Conservation (phyloP, 257 asterid genomes). For the Linderniella brevidens region DNA sequence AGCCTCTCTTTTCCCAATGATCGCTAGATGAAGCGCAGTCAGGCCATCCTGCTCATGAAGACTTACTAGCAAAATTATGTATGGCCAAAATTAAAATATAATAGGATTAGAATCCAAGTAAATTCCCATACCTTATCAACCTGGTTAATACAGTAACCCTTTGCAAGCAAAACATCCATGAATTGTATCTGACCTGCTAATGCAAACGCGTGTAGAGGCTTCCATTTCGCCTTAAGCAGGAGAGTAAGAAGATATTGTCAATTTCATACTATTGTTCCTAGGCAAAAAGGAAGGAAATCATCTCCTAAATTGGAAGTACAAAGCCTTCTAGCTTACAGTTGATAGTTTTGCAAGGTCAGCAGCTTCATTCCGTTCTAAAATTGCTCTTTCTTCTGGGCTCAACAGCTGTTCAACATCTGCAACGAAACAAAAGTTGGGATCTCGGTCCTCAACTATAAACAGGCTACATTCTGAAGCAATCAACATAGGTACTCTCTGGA, state of each 20-base stretch:
- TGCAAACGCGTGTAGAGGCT: constrained; percentile 68
- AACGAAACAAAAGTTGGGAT: constrained; percentile 8
- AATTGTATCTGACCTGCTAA: constrained; percentile 68
- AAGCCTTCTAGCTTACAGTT: constrained; percentile 31
- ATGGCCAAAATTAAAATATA: neutral
- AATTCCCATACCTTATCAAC: constrained; percentile 38
- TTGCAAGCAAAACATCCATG: constrained; percentile 58
- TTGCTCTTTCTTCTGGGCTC: constrained; percentile 59
- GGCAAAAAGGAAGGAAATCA: neutral
- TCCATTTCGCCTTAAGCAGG: constrained; percentile 52
- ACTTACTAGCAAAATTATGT: neutral
- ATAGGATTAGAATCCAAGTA: neutral
- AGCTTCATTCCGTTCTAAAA: constrained; percentile 38
- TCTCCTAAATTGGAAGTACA: neutral
- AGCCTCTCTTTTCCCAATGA: constrained; percentile 75
- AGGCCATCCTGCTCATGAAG: constrained; percentile 53
- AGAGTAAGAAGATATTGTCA: constrained; percentile 1
- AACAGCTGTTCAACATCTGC: constrained; percentile 73
- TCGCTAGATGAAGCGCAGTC: constrained; percentile 83
- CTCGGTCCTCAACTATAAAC: neutral
- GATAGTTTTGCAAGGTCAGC: constrained; percentile 44
- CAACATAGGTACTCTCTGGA: neutral
- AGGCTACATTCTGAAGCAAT: too few relatives aligned
- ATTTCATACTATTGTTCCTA: neutral
- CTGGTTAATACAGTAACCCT: constrained; percentile 31